Conservation (phyloP, 1,284 basidiomycete species). For the Caloboletus firmus region DNA sequence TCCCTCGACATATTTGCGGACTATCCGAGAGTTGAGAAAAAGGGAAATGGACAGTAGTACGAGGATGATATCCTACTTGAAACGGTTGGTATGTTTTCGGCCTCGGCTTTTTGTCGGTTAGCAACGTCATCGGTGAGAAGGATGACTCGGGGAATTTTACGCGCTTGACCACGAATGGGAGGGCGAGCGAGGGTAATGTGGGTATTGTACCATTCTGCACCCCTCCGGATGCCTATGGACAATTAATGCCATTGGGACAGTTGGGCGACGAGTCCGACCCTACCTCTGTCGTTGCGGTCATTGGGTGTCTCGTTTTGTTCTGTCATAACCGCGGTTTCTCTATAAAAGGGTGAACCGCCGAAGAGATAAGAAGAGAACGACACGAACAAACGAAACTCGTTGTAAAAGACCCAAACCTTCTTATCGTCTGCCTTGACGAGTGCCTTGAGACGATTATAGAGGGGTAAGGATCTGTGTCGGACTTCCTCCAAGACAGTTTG, state of each 20-base stretch:
- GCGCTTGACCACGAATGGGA: constrained; percentile 49
- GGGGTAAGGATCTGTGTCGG: constrained; percentile 88
- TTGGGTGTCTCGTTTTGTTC: constrained; percentile 81
- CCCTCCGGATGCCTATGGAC: constrained; percentile 74
- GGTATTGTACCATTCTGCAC: constrained; percentile 80
- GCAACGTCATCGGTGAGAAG: constrained; percentile 89
- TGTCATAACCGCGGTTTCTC: constrained; percentile 76
- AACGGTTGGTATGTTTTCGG: constrained; percentile 63
- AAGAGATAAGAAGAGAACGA: neutral
- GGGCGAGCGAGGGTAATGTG: constrained; percentile 63
- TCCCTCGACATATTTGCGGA: constrained; percentile 79
- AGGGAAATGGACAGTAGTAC: neutral
- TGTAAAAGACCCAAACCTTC: constrained; percentile 85
- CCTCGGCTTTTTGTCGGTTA: constrained; percentile 76
- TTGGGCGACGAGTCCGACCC: constrained; percentile 8
- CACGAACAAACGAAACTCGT: constrained; percentile 80
- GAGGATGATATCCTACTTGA: constrained; percentile 49
- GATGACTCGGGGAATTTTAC: constrained; percentile 61
- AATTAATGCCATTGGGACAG: neutral
- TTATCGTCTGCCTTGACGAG: constrained; percentile 82
- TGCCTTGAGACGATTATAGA: constrained; percentile 89
- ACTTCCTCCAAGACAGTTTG: constrained; percentile 98
- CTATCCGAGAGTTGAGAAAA: constrained; percentile 36
- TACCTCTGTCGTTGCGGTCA: constrained; percentile 90
- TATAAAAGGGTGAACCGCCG: constrained; percentile 30